Evolutionary conservation across 192 early-diverging fungal species (phyloP), one percentile per base, ranked within the genome.

Genomic region (Coemansia umbellata): DNA sequence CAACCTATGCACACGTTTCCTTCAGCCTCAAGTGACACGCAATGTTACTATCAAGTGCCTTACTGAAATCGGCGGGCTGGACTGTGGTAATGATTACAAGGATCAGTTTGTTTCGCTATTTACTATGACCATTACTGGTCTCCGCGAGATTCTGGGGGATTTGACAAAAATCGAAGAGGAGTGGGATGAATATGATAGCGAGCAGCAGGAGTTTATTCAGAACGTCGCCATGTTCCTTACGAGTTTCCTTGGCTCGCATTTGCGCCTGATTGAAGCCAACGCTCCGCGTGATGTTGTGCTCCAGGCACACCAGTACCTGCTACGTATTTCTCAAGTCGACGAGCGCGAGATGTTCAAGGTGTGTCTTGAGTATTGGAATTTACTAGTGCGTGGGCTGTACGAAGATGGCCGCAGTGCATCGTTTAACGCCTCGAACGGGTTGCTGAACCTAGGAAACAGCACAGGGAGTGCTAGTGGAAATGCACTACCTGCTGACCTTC

Each of bases 331-430:
- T 1, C 79, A 85, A 39, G 93, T 99, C 21, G 84, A 91, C 49
- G 95, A 98, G 65, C 88, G 94, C 44, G 97, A 99, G 66, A 81
- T 99, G 37, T 98, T 98, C 82, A 98, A 98, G 78, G 87, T 93
- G 31, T 94, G 92, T 60, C 77, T 99, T 40, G 97, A 98, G 66
- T 99, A 99, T 73, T 99, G 95, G 94, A 83, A 85, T 32, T 87
- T 91, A 47, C 77, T 98, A 65, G 93, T 87, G 55, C 63, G 63
- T 17, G 92, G 92, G 55, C 74, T 99, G 22, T 97, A 92, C 69
- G 94, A 96, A 50, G 94, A 97, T 58, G 73, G 69, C 3, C 73
- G 72, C 45, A 67, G 65, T 19, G 43, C 78, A n/a, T 47, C 75
- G 17, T 76, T 76, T 39, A 65, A 43, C 58, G 54, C 50, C 31